These are phyloP conservation scores for Poteriospumella lacustris DNA, from an alignment of 108 stramenopile species.

Conservation along the genomic window DNA sequence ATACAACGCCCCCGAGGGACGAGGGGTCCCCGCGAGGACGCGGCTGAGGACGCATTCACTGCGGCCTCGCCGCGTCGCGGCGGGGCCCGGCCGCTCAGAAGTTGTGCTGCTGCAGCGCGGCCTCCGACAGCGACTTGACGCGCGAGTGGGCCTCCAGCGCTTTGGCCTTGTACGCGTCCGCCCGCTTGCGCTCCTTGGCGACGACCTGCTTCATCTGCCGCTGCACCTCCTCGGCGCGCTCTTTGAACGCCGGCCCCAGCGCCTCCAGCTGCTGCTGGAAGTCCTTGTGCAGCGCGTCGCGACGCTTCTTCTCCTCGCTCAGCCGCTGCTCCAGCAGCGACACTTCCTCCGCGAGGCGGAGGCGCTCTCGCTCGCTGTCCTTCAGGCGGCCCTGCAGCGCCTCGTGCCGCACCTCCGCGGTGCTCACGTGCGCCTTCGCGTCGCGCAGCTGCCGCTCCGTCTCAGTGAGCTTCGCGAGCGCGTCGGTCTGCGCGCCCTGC, in stretches of 20 bases:
- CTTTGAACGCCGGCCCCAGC: neutral
- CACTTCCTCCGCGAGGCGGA: too few relatives aligned
- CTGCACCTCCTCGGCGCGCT: neutral
- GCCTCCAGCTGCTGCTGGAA: too few relatives aligned
- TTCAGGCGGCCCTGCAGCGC: too few relatives aligned
- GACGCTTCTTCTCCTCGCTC: neutral
- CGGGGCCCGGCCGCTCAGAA: too few relatives aligned
- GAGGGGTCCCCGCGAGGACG: too few relatives aligned
- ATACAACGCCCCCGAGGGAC: too few relatives aligned
- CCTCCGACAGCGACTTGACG: neutral
- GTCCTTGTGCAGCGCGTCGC: neutral
- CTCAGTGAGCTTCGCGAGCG: neutral
- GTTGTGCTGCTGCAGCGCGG: too few relatives aligned
- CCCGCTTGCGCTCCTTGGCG: slow-evolving; percentile 10
- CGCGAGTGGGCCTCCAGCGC: slow-evolving; percentile 6
- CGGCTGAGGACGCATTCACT: too few relatives aligned
- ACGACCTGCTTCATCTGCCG: neutral
- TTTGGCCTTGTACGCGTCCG: slow-evolving; percentile 22
- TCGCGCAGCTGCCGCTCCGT: neutral
- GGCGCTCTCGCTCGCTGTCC: too few relatives aligned
- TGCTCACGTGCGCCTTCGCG: neutral
- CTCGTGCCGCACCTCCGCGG: too few relatives aligned
- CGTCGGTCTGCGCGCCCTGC: neutral
- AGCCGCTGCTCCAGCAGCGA: neutral
- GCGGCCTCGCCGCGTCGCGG: too few relatives aligned